Evolutionary conservation across 306 rosid species (phyloP).

Genomic region (Begonia masoniana): DNA sequence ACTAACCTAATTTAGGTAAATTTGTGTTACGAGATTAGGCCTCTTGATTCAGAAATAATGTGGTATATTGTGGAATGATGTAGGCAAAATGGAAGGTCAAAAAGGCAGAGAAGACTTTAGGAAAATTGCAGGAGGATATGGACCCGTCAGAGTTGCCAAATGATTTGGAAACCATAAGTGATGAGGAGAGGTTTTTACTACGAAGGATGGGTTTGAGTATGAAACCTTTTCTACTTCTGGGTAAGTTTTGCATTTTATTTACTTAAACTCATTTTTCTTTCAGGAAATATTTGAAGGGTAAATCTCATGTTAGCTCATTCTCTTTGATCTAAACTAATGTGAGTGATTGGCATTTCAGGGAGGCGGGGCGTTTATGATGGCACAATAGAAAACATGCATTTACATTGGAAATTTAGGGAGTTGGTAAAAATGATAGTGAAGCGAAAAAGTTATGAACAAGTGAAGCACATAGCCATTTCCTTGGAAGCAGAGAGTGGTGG

Average conservation of each 20-base stretch:
- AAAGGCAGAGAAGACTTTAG: slow-evolving; percentile 67
- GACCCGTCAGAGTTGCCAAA: slow-evolving; percentile 66
- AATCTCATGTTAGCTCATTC: no score
- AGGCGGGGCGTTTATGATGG: slow-evolving; percentile 76
- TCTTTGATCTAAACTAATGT: neutral
- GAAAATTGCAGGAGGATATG: slow-evolving; percentile 47
- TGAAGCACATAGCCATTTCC: slow-evolving; percentile 64
- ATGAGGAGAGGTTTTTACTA: slow-evolving; percentile 68
- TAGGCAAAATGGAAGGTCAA: slow-evolving; percentile 65
- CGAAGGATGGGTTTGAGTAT: slow-evolving; percentile 86
- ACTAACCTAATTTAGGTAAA: no score
- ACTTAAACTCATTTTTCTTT: slow-evolving; percentile 13
- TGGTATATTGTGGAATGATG: slow-evolving; percentile 6
- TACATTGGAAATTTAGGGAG: slow-evolving; percentile 88
- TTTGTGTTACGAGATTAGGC: no score
- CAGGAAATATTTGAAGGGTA: slow-evolving; percentile 1
- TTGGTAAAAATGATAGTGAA: slow-evolving; percentile 72
- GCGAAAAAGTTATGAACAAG: slow-evolving; percentile 57
- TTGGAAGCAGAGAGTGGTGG: slow-evolving; percentile 98
- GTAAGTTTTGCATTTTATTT: slow-evolving; percentile 31
- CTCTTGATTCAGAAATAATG: no score
- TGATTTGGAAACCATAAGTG: slow-evolving; percentile 79
- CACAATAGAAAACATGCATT: slow-evolving; percentile 90
- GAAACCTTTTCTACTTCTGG: slow-evolving; percentile 76
- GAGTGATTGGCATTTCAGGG: slow-evolving; percentile 38